Base-by-base conservation (phyloP, 108 stramenopile species). In the Skeletonema costatum region DNA sequence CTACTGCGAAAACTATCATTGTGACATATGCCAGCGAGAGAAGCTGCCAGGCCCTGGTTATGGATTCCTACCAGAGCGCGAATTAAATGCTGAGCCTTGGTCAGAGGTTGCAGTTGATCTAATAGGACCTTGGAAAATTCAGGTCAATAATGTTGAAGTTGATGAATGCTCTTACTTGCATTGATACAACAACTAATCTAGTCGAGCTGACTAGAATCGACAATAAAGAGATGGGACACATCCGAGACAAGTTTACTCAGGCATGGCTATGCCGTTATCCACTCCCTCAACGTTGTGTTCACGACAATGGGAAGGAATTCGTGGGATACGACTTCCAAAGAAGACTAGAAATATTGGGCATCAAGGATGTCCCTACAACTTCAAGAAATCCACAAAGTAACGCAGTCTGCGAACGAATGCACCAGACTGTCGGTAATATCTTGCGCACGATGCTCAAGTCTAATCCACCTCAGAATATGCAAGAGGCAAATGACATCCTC, bases 111-210 rank as follows among this genome's bases (percentile, higher is more conserved):
- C 76, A 16, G 44, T 77, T 21, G 80, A 85, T 36, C 29, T 64
- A 32, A 81, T 78, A 46, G 80, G 85, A 4, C 85, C 85, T 36
- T 85, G 85, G 85, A 73, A 64, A 12, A 68, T 81, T 32, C 38
- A 61, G 9, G 61, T 81, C 16, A 39, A 71, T 16, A 58, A 58
- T 32, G 30, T 32, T 32, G 39, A 66, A 5, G 21, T 74, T 48
- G 35, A 63, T 87, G 42, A 76, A 36, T 32, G 87, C 87, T 12
- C 58, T 85, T n/a, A 82, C 84, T 3, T 73, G 77, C 36, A 85
- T 85, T 42, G 81, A 87, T 41, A 67, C 79, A n/a, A 78, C 81
- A 2, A 84, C 86, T 12, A 89, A 85, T 60, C 56, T 89, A 44
- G 64, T n/a, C n/a, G n/a, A n/a, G n/a, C n/a, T n/a, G n/a, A n/a